Conservation (phyloP, 164 flowering plant genomes). For the Taxillus chinensis region DNA sequence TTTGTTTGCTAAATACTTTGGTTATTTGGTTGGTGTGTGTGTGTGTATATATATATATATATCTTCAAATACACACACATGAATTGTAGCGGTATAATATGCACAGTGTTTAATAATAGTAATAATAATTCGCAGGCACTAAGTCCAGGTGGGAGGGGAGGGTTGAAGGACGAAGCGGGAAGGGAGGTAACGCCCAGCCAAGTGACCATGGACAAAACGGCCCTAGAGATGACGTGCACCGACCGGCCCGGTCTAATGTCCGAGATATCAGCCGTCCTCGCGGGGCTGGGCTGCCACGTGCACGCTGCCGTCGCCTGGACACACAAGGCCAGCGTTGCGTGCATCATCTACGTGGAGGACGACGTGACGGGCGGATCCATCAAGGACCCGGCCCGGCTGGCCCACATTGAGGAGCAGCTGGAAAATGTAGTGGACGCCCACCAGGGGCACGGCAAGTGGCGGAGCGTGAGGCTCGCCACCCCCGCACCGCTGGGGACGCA, state of each 20-base stretch:
- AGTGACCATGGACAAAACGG: conserved; percentile 35
- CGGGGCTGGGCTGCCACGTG: conserved; percentile 51
- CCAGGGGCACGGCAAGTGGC: conserved; percentile 30
- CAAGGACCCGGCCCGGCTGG: conserved; percentile 27
- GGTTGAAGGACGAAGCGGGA: conserved; percentile 10
- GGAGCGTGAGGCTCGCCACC: conserved; percentile 35
- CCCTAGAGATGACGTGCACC: conserved; percentile 58
- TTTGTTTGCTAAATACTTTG: too few relatives aligned
- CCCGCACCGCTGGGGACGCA: conserved; percentile 43
- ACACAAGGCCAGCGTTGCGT: conserved; percentile 54
- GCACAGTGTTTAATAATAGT: too few relatives aligned
- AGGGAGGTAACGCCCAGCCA: conserved; percentile 22
- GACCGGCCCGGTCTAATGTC: conserved; percentile 72
- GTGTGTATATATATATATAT: too few relatives aligned
- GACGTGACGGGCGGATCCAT: conserved; percentile 28
- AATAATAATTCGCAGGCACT: conserved; percentile 31
- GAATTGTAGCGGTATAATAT: too few relatives aligned
- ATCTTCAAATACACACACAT: too few relatives aligned
- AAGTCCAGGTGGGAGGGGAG: conserved; percentile 17
- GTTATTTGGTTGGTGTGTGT: too few relatives aligned
- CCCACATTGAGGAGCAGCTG: conserved; percentile 50
- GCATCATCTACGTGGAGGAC: conserved; percentile 61
- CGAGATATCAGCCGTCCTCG: conserved; percentile 66
- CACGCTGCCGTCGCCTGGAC: conserved; percentile 78
- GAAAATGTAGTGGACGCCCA: conserved; percentile 65